A percentile compares a stretch with the other conserved stretches of the same genome.
Evolutionary conservation across 1,284 basidiomycete genomes (phyloP).

Genomic region (Irpex lacteus): DNA sequence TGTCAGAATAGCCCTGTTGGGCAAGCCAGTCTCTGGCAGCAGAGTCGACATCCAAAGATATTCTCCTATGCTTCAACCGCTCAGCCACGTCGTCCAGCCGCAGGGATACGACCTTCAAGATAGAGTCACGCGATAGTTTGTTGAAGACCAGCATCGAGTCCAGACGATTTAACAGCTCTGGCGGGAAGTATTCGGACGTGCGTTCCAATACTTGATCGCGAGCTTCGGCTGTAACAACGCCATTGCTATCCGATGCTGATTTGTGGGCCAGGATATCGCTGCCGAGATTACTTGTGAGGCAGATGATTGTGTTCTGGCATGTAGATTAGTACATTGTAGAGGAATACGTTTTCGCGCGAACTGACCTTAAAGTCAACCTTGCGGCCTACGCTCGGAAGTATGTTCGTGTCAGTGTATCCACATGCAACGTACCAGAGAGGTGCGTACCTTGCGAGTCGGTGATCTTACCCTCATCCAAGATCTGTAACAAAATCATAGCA

Average conservation of each 20-base stretch:
- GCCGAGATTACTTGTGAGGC: constrained; percentile 46
- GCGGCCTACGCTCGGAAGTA: constrained; percentile 18
- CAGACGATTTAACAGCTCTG: constrained; percentile 87
- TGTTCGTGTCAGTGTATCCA: neutral
- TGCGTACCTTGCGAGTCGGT: constrained; percentile 77
- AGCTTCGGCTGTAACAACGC: constrained; percentile 64
- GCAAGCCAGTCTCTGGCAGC: constrained; percentile 74
- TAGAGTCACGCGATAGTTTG: constrained; percentile 73
- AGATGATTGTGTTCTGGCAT: constrained; percentile 78
- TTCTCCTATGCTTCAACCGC: constrained; percentile 62
- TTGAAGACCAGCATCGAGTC: constrained; percentile 91
- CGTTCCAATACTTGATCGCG: constrained; percentile 71
- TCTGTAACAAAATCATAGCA: constrained; percentile 87
- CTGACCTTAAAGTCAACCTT: constrained; percentile 78
- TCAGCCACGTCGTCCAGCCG: constrained; percentile 74
- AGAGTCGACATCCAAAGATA: constrained; percentile 70
- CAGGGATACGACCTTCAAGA: constrained; percentile 76
- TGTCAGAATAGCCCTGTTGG: constrained; percentile 77
- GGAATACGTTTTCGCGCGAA: neutral
- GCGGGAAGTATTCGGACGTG: constrained; percentile 81
- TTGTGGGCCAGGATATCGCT: constrained; percentile 76
- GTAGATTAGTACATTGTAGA: too few relatives aligned
- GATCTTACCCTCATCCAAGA: constrained; percentile 88
- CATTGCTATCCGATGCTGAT: constrained; percentile 62
- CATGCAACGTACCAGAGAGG: neutral